Evolutionary conservation across 179 eudicot species (phyloP).

Genomic region (Beta macrorhiza): DNA sequence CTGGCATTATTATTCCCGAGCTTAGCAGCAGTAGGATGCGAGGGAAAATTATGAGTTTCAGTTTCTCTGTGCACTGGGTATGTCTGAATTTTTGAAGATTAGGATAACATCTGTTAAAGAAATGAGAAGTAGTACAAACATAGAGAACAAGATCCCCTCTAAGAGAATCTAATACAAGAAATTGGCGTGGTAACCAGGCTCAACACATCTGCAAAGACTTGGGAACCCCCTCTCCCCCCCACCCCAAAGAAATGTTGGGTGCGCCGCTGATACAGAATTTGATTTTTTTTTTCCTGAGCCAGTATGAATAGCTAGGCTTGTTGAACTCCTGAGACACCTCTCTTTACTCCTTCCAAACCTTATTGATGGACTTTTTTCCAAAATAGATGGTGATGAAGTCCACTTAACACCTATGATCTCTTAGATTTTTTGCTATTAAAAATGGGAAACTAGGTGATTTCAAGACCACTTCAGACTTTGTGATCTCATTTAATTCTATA

Average conservation of each 20-base stretch:
- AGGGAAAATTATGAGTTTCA: conserved; percentile 75
- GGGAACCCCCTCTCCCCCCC: background rate
- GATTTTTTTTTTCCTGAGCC: background rate
- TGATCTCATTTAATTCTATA: background rate
- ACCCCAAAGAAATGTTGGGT: no score
- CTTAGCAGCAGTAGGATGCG: conserved; percentile 76
- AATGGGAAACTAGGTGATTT: no score
- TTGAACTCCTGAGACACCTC: background rate
- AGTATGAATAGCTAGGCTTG: background rate
- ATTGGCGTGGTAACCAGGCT: background rate
- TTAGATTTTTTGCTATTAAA: no score
- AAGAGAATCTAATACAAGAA: background rate
- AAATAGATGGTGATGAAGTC: background rate
- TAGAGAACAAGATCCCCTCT: background rate
- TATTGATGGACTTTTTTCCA: background rate
- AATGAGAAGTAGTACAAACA: background rate
- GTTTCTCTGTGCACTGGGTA: conserved; percentile 91
- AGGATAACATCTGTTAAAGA: background rate
- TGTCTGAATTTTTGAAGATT: conserved; percentile 2
- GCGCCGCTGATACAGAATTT: no score
- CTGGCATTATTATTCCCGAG: conserved; percentile 81
- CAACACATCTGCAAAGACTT: background rate
- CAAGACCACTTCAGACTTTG: background rate
- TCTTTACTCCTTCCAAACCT: background rate
- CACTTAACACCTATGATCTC: background rate